These are phyloP conservation scores for Podospora sp. DNA, from an alignment of 495 filamentous ascomycete species.

Conservation along the genomic window DNA sequence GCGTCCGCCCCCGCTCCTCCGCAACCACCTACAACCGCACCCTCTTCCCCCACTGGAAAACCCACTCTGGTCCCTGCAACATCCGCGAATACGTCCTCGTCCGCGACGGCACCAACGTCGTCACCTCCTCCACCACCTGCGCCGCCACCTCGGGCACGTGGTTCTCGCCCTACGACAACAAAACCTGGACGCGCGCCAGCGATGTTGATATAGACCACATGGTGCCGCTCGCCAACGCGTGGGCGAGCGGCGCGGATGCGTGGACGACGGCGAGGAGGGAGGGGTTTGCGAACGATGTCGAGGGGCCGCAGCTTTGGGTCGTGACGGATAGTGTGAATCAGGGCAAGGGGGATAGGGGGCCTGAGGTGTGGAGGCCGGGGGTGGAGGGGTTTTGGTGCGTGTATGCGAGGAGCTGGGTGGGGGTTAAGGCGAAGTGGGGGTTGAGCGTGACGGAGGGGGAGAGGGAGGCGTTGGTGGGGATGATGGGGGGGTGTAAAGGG, in stretches of 20 bases:
- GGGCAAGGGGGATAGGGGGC: conserved; percentile 66
- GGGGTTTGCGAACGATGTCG: conserved; percentile 70
- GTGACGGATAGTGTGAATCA: conserved; percentile 76
- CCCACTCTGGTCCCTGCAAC: conserved; percentile 61
- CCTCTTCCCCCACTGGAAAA: conserved; percentile 68
- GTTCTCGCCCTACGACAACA: conserved; percentile 69
- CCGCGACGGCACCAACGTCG: conserved; percentile 66
- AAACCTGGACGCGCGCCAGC: conserved; percentile 62
- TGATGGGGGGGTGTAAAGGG: conserved; percentile 62
- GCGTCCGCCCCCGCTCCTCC: conserved; percentile 48
- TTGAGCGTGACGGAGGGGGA: conserved; percentile 39
- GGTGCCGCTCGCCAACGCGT: conserved; percentile 73
- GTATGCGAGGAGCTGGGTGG: conserved; percentile 71
- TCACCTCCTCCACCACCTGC: conserved; percentile 53
- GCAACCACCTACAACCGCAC: conserved; percentile 59
- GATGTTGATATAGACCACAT: conserved; percentile 79
- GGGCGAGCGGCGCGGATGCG: conserved; percentile 60
- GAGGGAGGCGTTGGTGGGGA: conserved; percentile 62
- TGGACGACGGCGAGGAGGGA: conserved; percentile 64
- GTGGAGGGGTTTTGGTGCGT: conserved; percentile 68
- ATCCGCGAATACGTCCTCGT: conserved; percentile 64
- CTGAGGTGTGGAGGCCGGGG: conserved; percentile 74
- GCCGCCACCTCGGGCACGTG: conserved; percentile 61
- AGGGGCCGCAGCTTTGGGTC: conserved; percentile 68
- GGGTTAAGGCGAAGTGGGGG: conserved; percentile 69